These are phyloP conservation scores for Oidiodendron maius DNA, from an alignment of 495 filamentous ascomycete genomes.

Conservation along the genomic window DNA sequence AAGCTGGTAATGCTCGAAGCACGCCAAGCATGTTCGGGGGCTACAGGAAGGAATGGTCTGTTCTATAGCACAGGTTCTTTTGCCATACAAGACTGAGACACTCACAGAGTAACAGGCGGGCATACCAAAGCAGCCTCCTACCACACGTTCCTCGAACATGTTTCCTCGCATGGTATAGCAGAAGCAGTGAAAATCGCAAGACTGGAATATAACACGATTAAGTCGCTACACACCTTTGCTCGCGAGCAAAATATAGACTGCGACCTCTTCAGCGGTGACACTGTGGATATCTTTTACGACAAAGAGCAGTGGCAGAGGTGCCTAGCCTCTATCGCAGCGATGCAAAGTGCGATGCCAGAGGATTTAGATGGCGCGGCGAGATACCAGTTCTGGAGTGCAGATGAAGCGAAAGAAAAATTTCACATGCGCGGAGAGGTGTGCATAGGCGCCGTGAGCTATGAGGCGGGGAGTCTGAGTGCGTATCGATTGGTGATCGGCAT, in stretches of 20 bases:
- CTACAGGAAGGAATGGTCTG: conserved; percentile 53
- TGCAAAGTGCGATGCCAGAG: conserved; percentile 35
- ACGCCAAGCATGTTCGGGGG: conserved; percentile 48
- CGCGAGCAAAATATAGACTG: conserved; percentile 43
- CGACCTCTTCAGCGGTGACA: conserved; percentile 42
- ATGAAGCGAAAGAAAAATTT: conserved; percentile 43
- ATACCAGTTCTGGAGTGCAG: conserved; percentile 38
- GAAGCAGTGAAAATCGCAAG: conserved; percentile 48
- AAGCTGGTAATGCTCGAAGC: conserved; percentile 54
- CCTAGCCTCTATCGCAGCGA: conserved; percentile 33
- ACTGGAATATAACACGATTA: conserved; percentile 53
- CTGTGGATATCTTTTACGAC: conserved; percentile 54
- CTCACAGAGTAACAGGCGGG: conserved; percentile 34
- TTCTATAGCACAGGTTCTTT: no score
- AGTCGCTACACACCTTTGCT: conserved; percentile 47
- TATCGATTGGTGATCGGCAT: conserved; percentile 61
- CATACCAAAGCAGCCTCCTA: conserved; percentile 62
- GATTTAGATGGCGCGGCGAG: conserved; percentile 32
- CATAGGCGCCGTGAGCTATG: conserved; percentile 48
- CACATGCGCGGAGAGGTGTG: conserved; percentile 27
- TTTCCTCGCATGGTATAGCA: conserved; percentile 27
- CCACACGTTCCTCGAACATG: conserved; percentile 43
- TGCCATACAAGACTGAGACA: neutral
- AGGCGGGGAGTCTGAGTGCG: conserved; percentile 56
- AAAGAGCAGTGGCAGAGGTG: conserved; percentile 36